A percentile compares a stretch with the other conserved stretches of the same genome.
These are phyloP conservation scores for Olyra latifolia DNA, from an alignment of 176 grass and related monocot genomes.

Conservation along the genomic window DNA sequence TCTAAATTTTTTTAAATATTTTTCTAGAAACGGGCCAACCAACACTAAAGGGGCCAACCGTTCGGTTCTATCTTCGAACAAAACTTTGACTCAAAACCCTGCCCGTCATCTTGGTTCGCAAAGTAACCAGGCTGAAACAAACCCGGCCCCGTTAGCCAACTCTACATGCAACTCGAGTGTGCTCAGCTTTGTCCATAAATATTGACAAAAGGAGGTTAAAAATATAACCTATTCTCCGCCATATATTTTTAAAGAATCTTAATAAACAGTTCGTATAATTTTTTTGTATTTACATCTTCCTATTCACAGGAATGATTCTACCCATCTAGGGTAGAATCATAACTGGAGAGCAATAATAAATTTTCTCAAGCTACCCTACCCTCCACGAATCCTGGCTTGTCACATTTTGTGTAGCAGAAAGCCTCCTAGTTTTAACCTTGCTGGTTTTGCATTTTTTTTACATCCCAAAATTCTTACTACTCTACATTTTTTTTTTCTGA, in stretches of 20 bases:
- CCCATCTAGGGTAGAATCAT: conserved; percentile 12
- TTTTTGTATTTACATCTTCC: conserved; percentile 35
- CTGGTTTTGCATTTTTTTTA: not conserved
- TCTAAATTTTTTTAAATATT: too few species aligned
- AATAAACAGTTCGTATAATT: not conserved
- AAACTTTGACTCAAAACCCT: too few species aligned
- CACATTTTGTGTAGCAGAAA: not conserved
- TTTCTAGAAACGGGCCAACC: too few species aligned
- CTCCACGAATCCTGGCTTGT: not conserved
- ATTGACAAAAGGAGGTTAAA: not conserved
- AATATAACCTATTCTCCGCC: not conserved
- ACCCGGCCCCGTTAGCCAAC: too few species aligned
- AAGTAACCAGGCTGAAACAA: too few species aligned
- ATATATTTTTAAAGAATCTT: not conserved
- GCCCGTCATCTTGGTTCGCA: too few species aligned
- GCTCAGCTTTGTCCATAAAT: not conserved
- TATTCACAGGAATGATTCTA: conserved; percentile 25
- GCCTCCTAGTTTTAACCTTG: conserved; percentile 10
- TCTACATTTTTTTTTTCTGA: not conserved
- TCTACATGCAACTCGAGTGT: not conserved
- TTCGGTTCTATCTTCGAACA: too few species aligned
- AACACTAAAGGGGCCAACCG: too few species aligned
- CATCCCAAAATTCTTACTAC: conserved; percentile 25
- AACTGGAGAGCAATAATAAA: not conserved
- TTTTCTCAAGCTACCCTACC: conserved; percentile 13